Evolutionary conservation across 2,329 filamentous ascomycete genomes (phyloP).

Genomic region (Aureobasidium mangrovei): DNA sequence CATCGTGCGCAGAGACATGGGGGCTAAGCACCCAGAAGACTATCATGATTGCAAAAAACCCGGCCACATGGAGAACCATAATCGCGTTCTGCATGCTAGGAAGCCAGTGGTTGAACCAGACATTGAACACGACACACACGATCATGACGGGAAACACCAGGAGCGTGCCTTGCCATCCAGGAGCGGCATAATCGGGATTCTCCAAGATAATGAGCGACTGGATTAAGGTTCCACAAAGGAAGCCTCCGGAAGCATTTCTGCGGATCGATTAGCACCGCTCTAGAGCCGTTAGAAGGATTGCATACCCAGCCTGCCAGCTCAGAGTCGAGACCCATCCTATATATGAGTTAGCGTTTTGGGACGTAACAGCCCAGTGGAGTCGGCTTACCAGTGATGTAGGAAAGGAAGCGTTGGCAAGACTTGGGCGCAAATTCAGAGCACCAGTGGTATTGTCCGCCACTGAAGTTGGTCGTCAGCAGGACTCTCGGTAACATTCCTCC

Average conservation of each 20-base stretch:
- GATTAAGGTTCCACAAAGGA: slow-evolving; percentile 41
- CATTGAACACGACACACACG: slow-evolving; percentile 36
- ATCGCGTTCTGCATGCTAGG: slow-evolving; percentile 32
- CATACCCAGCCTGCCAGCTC: slow-evolving; percentile 40
- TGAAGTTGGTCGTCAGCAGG: slow-evolving; percentile 15
- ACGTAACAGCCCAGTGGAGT: not conserved
- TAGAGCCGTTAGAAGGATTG: not conserved
- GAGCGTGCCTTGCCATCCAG: slow-evolving; percentile 42
- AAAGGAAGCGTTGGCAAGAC: slow-evolving; percentile 35
- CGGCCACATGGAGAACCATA: slow-evolving; percentile 31
- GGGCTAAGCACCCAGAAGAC: slow-evolving; percentile 22
- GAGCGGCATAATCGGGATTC: slow-evolving; percentile 32
- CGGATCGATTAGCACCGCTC: not conserved
- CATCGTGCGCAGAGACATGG: slow-evolving; percentile 21
- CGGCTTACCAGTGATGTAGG: slow-evolving; percentile 32
- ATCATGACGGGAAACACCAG: slow-evolving; percentile 40
- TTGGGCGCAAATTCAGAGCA: slow-evolving; percentile 22
- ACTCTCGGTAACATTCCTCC: not conserved
- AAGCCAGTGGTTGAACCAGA: slow-evolving; percentile 27
- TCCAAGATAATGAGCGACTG: slow-evolving; percentile 37
- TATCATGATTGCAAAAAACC: slow-evolving; percentile 26
- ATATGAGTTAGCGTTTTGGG: not conserved
- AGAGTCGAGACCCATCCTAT: slow-evolving; percentile 42
- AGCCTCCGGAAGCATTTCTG: slow-evolving; percentile 37
- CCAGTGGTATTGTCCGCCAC: slow-evolving; percentile 26